Evolutionary conservation across 78 protist genomes (phyloP), one percentile per base, ranked within the genome.

Genomic region (Monosiga brevicollis): DNA sequence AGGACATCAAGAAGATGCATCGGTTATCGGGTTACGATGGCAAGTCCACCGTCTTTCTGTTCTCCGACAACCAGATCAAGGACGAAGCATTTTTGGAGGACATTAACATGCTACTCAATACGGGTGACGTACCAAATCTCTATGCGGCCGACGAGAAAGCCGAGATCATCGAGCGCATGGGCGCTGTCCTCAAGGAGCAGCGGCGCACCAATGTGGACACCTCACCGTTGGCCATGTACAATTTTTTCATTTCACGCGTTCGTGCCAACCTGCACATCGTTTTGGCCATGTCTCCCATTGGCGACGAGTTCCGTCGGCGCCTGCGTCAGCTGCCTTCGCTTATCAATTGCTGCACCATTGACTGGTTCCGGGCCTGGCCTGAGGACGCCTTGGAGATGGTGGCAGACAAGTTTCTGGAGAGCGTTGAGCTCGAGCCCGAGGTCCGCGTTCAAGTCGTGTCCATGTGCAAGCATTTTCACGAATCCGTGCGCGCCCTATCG

Each of bases 111-210:
- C 39, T 95, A 2, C 91, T 95, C 38, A 89, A 91, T 84, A 79
- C 94, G 0, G 98, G 96, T 43, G 98, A 95, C 37, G 95, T 95
- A 3, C 96, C 96, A 34, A 90, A 89, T 72, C 9, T 95, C 54
- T 89, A 55, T 40, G 83, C 62, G 35, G 89, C 87, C 23, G 81
- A 26, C 35, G 90, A 86, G 38, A 93, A 91, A 35, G 0, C 84
- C 29, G 94, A 93, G 40, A 34, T 1, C 34, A 94, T 94, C 70
- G 34, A 26, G 41, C 20, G 43, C 34, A 85, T 93, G 91, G 62
- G 87, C 10, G 86, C 87, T 3, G 26, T 84, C 54, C 41, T 55
- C 81, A 90, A 85, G 74, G 95, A 93, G 36, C 22, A 11, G 24
- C 91, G 92, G 41, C 78, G 83, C 73, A 87, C 38, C 78, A 80